phyloP scores from a whole-genome alignment of 2,329 filamentous ascomycete genomes.

The Exutisphaerella laricina region DNA sequence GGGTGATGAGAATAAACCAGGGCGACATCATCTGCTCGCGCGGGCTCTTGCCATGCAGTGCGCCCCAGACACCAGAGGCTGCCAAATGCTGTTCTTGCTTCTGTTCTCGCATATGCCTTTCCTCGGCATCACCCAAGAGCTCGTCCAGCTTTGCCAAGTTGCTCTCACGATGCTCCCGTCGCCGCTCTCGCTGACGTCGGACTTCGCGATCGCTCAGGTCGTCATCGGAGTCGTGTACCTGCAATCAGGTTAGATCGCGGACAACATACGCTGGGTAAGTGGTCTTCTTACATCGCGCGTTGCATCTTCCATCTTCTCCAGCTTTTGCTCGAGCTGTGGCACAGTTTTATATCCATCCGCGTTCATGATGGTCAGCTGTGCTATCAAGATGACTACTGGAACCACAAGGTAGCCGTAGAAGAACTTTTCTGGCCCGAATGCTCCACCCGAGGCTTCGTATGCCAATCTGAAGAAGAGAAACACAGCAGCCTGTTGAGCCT shows the following conservation, averaged over 20 bases:
- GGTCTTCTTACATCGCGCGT: constrained; percentile 31
- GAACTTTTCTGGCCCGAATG: constrained; percentile 44
- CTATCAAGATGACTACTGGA: constrained; percentile 39
- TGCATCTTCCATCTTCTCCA: constrained; percentile 60
- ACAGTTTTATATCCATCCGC: constrained; percentile 48
- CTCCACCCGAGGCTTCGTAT: constrained; percentile 39
- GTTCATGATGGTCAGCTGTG: constrained; percentile 46
- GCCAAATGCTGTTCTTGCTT: constrained; percentile 15
- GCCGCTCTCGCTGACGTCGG: constrained; percentile 48
- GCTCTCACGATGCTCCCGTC: constrained; percentile 55
- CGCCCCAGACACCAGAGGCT: constrained; percentile 74
- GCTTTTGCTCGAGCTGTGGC: constrained; percentile 76
- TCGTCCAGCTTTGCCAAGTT: constrained; percentile 68
- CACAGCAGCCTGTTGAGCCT: constrained; percentile 35
- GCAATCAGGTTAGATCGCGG: not conserved
- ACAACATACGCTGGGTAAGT: too few species aligned
- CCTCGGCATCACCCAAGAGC: constrained; percentile 63
- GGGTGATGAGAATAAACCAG: constrained; percentile 78
- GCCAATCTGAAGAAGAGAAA: constrained; percentile 46
- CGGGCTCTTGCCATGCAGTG: constrained; percentile 68
- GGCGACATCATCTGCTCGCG: constrained; percentile 67
- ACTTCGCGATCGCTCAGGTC: constrained; percentile 52
- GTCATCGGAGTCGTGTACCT: constrained; percentile 52
- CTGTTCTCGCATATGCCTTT: constrained; percentile 35
- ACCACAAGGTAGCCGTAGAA: constrained; percentile 45